Evolutionary conservation across 2,329 filamentous ascomycete genomes (phyloP).

Genomic region (Microdochium paspali): DNA sequence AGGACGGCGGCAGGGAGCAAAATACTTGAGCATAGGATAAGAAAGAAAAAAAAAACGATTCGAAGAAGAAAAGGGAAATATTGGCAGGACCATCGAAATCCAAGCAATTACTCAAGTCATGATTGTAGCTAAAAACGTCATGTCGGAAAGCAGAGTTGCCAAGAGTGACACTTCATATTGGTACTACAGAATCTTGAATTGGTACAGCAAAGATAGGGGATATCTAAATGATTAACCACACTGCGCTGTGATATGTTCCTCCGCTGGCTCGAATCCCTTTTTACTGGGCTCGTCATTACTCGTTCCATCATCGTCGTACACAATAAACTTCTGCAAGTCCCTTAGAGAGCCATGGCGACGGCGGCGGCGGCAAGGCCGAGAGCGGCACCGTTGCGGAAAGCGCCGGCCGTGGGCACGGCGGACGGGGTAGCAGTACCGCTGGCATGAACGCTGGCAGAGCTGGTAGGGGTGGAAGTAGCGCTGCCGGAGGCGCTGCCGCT

Average conservation of each 20-base stretch:
- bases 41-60: no score
- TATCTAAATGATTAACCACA: not conserved
- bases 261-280: not conserved
- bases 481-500: constrained; percentile 2
- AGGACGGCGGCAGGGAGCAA: no score
- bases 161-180: no score
- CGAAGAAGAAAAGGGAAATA: no score
- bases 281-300: not conserved
- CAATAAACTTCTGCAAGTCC: no score
- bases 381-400: constrained; percentile 6
- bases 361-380: constrained; percentile 19
- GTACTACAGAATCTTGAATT: no score
- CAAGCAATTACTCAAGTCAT: no score
- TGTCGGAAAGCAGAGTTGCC: no score
- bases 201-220: not conserved
- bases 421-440: constrained; percentile 7
- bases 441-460: not conserved
- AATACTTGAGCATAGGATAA: no score
- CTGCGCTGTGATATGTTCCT: not conserved
- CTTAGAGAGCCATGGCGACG: constrained; percentile 21
- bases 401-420: constrained; percentile 9
- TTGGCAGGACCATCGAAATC: no score
- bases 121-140: no score
- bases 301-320: not conserved
- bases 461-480: not conserved